Evolutionary conservation across 1,284 basidiomycete species (phyloP).

Genomic region (Apiotrichum gamsii): DNA sequence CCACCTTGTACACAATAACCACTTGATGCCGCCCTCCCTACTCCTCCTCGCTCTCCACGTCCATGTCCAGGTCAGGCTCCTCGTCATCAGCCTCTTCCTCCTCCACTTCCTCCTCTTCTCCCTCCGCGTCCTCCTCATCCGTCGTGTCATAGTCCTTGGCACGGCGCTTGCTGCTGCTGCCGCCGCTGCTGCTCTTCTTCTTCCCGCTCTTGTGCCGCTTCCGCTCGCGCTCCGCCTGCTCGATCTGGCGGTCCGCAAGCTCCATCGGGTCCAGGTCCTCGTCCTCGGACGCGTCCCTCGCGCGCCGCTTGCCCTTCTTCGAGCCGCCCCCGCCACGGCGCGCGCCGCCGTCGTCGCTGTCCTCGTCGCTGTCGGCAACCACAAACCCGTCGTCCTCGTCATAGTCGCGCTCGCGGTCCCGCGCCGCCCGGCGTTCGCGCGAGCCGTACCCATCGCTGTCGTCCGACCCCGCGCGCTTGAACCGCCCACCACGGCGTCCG

Average conservation of each 20-base stretch:
- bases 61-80: slow-evolving; percentile 38
- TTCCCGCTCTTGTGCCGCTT: slow-evolving; percentile 18
- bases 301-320: slow-evolving; percentile 12
- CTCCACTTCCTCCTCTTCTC: slow-evolving; percentile 15
- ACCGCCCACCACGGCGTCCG: slow-evolving; percentile 2
- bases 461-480: slow-evolving; percentile 15
- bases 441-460: slow-evolving; percentile 5
- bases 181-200: slow-evolving; percentile 14
- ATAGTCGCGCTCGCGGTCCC: slow-evolving; percentile 21
- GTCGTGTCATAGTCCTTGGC: slow-evolving; percentile 29
- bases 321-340: slow-evolving; percentile 5
- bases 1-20: too few relatives aligned
- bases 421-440: slow-evolving; percentile 1
- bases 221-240: slow-evolving; percentile 31
- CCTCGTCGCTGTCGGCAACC: slow-evolving; percentile 37
- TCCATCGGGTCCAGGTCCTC: slow-evolving; percentile 36
- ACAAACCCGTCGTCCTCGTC: slow-evolving; percentile 46
- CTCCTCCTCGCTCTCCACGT: slow-evolving; percentile 44
- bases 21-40: too few relatives aligned
- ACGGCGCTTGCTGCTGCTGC: slow-evolving; percentile 13
- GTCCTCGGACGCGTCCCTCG: slow-evolving; percentile 13
- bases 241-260: slow-evolving; percentile 32
- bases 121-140: slow-evolving; percentile 28
- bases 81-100: slow-evolving; percentile 26
- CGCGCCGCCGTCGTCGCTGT: slow-evolving; percentile 22